Conservation (phyloP, 2,329 filamentous ascomycete species). For the Colletotrichum sp. region DNA sequence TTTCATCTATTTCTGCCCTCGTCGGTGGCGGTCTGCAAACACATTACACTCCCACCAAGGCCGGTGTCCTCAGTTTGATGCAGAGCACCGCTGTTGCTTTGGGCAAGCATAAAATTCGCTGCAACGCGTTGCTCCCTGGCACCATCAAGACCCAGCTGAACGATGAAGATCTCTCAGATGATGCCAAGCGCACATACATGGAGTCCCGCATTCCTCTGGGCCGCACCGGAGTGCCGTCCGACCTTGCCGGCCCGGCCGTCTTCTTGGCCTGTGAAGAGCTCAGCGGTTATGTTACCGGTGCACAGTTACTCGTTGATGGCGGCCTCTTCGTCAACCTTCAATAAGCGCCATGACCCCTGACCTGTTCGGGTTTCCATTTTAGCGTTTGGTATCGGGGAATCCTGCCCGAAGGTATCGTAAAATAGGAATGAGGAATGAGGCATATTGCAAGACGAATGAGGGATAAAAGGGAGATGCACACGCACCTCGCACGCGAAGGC, state of each 20-base stretch:
- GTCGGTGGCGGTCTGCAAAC: slow-evolving; percentile 80
- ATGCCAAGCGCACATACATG: slow-evolving; percentile 77
- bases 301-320: slow-evolving; percentile 85
- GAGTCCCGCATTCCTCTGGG: slow-evolving; percentile 82
- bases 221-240: slow-evolving; percentile 71
- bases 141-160: slow-evolving; percentile 87
- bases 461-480: not conserved
- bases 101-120: slow-evolving; percentile 77
- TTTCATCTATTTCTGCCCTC: slow-evolving; percentile 75
- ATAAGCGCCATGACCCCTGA: slow-evolving; percentile 39
- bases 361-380: not conserved
- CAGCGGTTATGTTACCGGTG: slow-evolving; percentile 82
- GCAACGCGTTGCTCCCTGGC: slow-evolving; percentile 83
- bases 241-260: slow-evolving; percentile 83
- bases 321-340: slow-evolving; percentile 90
- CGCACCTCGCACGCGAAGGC: not conserved
- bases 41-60: slow-evolving; percentile 91
- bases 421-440: not conserved
- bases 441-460: not conserved
- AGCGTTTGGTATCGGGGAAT: not conserved
- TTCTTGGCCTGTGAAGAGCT: slow-evolving; percentile 82
- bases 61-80: slow-evolving; percentile 80
- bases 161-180: slow-evolving; percentile 79
- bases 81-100: slow-evolving; percentile 83
- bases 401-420: not conserved